Evolutionary conservation across 108 stramenopile species (phyloP).

Genomic region (Hondaea fermentalgiana): DNA sequence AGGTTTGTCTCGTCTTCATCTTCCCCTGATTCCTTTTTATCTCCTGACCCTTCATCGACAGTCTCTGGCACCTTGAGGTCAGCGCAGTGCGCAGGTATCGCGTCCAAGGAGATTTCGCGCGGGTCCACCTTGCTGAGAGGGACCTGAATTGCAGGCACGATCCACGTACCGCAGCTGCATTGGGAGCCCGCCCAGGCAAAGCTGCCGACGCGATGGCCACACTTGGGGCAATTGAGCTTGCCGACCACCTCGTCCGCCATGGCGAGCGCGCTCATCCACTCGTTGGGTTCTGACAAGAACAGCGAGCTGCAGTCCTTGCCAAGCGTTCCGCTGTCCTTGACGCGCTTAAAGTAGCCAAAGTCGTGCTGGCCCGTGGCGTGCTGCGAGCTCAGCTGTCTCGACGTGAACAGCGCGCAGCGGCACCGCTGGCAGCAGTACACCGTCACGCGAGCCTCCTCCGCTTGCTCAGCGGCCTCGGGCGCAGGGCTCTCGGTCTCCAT

Average conservation of each 20-base stretch:
- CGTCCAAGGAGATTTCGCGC: background rate
- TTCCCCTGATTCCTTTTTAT: background rate
- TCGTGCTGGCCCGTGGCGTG: background rate
- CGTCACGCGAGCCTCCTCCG: background rate
- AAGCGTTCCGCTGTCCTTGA: background rate
- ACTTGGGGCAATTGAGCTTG: conserved; percentile 2
- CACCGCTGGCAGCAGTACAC: conserved; percentile 6
- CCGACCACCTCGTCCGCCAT: background rate
- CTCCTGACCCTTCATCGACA: background rate
- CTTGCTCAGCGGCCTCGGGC: too few relatives aligned
- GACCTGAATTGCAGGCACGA: background rate
- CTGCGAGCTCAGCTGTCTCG: background rate
- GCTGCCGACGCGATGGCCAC: background rate
- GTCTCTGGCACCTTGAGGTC: background rate
- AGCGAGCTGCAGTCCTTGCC: background rate
- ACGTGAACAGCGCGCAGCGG: background rate
- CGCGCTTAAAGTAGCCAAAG: background rate
- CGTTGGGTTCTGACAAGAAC: conserved; percentile 8
- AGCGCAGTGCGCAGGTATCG: background rate
- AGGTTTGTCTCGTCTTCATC: background rate
- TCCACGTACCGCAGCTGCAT: conserved; percentile 20
- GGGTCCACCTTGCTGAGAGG: conserved; percentile 2
- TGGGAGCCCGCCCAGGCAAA: background rate
- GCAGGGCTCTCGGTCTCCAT: background rate
- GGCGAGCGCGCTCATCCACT: background rate